Evolutionary conservation across 2,329 filamentous ascomycete species (phyloP).

Genomic region (Blastomyces parvus): DNA sequence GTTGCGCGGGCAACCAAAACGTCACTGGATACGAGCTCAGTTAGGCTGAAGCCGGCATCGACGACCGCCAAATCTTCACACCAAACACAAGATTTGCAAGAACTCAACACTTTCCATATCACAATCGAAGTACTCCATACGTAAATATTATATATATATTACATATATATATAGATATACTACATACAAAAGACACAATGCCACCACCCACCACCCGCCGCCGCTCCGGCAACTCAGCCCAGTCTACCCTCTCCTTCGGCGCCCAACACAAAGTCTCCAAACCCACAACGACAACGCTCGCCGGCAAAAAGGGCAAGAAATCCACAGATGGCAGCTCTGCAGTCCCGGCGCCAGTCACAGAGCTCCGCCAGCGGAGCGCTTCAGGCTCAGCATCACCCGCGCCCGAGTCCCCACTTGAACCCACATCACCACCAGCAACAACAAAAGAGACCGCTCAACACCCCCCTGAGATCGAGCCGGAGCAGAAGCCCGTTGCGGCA

Average conservation of each 20-base stretch:
- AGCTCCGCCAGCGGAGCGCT: background rate
- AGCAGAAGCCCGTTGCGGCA: slow-evolving; percentile 13
- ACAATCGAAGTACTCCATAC: background rate
- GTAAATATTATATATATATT: background rate
- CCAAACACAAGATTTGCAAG: background rate
- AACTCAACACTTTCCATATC: background rate
- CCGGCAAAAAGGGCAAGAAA: slow-evolving; percentile 20
- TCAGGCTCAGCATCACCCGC: slow-evolving; percentile 7
- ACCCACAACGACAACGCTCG: slow-evolving; percentile 26
- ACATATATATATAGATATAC: background rate
- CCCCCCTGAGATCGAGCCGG: slow-evolving; percentile 10
- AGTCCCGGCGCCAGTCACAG: background rate
- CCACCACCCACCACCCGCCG: slow-evolving; percentile 35
- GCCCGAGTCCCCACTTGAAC: slow-evolving; percentile 2
- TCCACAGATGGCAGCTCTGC: slow-evolving; percentile 2
- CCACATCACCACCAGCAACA: background rate
- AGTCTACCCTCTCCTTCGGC: slow-evolving; percentile 56
- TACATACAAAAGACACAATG: slow-evolving; percentile 24
- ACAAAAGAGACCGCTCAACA: background rate
- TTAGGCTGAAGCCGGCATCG: background rate
- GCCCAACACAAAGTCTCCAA: slow-evolving; percentile 51
- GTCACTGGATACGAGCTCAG: background rate
- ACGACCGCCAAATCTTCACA: too few species aligned
- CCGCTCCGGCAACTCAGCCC: slow-evolving; percentile 31
- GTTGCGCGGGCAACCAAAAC: slow-evolving; percentile 2